Base-by-base conservation (phyloP, 331 rosid species). In the Stylosanthes scabra region DNA sequence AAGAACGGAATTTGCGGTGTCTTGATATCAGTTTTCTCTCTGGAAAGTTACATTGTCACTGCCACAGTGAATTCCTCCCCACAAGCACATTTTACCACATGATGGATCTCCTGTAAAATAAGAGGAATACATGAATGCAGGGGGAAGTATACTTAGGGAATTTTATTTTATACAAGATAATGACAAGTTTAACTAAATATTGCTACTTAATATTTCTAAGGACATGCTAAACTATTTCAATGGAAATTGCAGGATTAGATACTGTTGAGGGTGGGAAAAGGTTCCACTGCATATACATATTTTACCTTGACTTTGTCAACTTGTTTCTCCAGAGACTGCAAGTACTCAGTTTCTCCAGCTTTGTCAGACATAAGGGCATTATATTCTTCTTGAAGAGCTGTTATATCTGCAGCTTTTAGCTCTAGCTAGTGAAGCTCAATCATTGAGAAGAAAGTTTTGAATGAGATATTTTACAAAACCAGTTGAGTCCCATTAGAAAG, bases 261-360 rank as follows among this genome's bases (percentile, higher is more conserved):
- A 59, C 57, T 41, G 11, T 60, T 41, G 11, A 42, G 46, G 11
- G 9, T 7, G 58, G 25, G 58, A 6, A 59, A 42, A 63, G 2
- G 31, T 72, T 68, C 40, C 44, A 39, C 57, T 42, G 63, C 9
- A 81, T 31, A 6, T 11, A 56, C 77, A 11, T 62, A 49, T 13
- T 54, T 75, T 78, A 94, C 99, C 97, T 86, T 84, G 69, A 89
- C 79, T 80, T 80, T 88, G 67, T 66, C 86, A 64, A 87, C 76
- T 87, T 87, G 92, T 72, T 79, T 83, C 74, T 83, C 89, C 62
- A 90, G 85, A 76, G 93, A 85, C 70, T 77, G 85, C 78, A 87
- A 82, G 82, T 86, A 91, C 70, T 88, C 93, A 3, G 85, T 77
- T 87, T 86, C 96, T 74, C 91, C 91, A 40, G 83, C 88, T 76